phyloP scores from a whole-genome alignment of 176 grass and related monocot species.

The Microstegium vimineum region DNA sequence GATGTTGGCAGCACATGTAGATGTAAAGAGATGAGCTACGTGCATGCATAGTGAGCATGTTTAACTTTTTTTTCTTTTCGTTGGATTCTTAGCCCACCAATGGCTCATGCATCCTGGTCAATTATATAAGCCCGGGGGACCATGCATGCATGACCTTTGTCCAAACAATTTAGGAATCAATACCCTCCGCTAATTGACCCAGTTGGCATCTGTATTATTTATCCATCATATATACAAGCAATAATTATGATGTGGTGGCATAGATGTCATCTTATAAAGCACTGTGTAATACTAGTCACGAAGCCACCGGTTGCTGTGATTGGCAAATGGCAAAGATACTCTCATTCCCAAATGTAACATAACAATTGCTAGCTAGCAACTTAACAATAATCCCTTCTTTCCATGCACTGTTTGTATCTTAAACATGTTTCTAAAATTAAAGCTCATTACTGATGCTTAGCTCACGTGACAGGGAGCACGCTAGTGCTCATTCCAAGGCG shows the following conservation, averaged over 20 bases:
- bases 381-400: background rate
- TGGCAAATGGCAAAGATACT: slow-evolving; percentile 9
- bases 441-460: background rate
- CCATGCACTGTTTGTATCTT: background rate
- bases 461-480: background rate
- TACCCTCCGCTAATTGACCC: background rate
- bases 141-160: slow-evolving; percentile 22
- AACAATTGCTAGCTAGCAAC: no score
- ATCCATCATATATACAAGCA: background rate
- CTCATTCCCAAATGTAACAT: background rate
- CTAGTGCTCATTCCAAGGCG: no score
- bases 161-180: slow-evolving; percentile 35
- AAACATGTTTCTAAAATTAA: background rate
- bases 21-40: background rate
- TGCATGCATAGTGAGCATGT: background rate
- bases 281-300: background rate
- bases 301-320: background rate
- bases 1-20: background rate
- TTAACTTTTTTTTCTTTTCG: background rate
- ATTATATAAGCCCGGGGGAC: no score
- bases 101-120: background rate
- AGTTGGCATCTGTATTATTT: slow-evolving; percentile 17
- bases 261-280: no score
- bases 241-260: no score
- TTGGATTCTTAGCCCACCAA: slow-evolving; percentile 31